Evolutionary conservation across 257 asterid genomes (phyloP).

Genomic region (Nicotiana tabacum): DNA sequence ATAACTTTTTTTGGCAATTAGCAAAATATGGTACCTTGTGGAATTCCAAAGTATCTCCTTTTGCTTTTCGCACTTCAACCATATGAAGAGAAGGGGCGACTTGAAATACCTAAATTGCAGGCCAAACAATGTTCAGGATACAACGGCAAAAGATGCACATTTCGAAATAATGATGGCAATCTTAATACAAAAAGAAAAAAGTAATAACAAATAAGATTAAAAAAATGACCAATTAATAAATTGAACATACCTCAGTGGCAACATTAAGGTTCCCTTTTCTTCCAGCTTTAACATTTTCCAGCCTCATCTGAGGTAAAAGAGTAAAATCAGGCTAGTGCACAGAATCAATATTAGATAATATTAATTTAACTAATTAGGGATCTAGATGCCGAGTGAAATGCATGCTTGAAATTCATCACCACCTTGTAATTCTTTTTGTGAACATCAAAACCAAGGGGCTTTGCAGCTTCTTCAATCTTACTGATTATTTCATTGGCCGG

Average conservation of each 20-base stretch:
- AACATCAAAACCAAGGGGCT: slow-evolving; percentile 91
- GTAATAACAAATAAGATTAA: not conserved
- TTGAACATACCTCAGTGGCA: slow-evolving; percentile 63
- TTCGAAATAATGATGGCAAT: not conserved
- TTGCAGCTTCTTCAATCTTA: slow-evolving; percentile 87
- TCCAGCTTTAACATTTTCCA: slow-evolving; percentile 81
- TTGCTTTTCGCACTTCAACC: slow-evolving; percentile 58
- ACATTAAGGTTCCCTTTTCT: slow-evolving; percentile 89
- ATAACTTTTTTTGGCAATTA: not conserved
- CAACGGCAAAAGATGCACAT: not conserved
- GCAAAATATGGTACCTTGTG: slow-evolving; percentile 47
- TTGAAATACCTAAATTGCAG: slow-evolving; percentile 47
- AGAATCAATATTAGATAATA: not conserved
- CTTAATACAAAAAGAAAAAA: not conserved
- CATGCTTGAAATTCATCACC: slow-evolving; percentile 7
- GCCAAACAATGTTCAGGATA: not conserved
- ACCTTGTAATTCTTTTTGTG: slow-evolving; percentile 91
- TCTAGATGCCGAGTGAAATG: not conserved
- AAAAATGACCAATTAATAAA: not conserved
- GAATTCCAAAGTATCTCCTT: slow-evolving; percentile 60
- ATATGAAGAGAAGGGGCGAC: slow-evolving; percentile 58
- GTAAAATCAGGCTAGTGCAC: not conserved
- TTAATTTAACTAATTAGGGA: not conserved
- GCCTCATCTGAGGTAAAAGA: slow-evolving; percentile 60
- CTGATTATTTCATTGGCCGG: slow-evolving; percentile 75